Percentiles rank a stretch among this genome's conserved stretches.
Evolutionary conservation across 2,329 filamentous ascomycete species (phyloP).

Genomic region (Colletotrichum sp.): DNA sequence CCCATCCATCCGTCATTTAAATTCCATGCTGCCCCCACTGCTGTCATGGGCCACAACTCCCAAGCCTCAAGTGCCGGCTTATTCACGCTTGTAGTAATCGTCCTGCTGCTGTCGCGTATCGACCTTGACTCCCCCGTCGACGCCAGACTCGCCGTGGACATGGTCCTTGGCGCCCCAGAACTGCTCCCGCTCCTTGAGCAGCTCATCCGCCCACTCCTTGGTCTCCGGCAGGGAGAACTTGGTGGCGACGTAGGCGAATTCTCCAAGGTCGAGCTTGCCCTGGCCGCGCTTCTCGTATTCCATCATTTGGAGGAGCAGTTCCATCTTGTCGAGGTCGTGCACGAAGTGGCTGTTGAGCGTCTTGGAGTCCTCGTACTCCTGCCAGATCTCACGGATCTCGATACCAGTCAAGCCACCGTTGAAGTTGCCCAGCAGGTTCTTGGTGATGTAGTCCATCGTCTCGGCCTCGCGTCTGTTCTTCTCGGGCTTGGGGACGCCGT

Average conservation of each 20-base stretch:
- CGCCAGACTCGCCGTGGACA: slow-evolving; percentile 50
- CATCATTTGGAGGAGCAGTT: slow-evolving; percentile 91
- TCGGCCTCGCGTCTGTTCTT: slow-evolving; percentile 86
- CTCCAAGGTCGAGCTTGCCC: slow-evolving; percentile 75
- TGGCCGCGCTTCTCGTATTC: slow-evolving; percentile 85
- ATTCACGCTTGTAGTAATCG: slow-evolving; percentile 49
- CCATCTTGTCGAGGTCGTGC: slow-evolving; percentile 97
- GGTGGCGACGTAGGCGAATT: slow-evolving; percentile 82
- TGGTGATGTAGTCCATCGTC: slow-evolving; percentile 91
- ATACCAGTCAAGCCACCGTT: slow-evolving; percentile 71
- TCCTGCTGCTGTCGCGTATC: slow-evolving; percentile 47
- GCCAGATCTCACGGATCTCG: slow-evolving; percentile 82
- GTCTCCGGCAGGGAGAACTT: slow-evolving; percentile 80
- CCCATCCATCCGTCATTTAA: not conserved
- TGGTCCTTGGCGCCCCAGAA: slow-evolving; percentile 68
- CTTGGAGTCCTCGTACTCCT: slow-evolving; percentile 90
- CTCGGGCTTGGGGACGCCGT: slow-evolving; percentile 83
- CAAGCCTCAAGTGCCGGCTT: not conserved
- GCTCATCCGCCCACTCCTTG: slow-evolving; percentile 76
- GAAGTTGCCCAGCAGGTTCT: slow-evolving; percentile 74
- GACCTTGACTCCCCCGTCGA: slow-evolving; percentile 38
- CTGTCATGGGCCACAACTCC: not conserved
- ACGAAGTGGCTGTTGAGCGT: slow-evolving; percentile 89
- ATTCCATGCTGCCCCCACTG: not conserved
- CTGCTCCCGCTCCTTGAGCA: slow-evolving; percentile 76